Base-by-base conservation (phyloP, 2,329 filamentous ascomycete genomes). In the Aureobasidium sp. region DNA sequence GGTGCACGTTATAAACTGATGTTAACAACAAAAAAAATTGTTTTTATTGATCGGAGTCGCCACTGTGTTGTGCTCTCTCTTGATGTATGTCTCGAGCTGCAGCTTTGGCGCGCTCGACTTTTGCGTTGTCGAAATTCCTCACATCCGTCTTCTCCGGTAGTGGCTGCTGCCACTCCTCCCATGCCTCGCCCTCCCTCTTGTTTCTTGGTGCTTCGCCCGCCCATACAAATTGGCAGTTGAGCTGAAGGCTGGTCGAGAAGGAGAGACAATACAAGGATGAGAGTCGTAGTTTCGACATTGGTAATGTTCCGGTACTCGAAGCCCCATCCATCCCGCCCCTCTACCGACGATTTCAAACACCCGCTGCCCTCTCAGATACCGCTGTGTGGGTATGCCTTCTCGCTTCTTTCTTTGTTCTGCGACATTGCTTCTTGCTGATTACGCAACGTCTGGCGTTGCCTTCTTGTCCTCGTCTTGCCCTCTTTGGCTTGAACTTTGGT, bases 321-420 rank as follows among this genome's bases (percentile, higher is more conserved):
- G 69, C 71, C 72, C 73, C 71, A 67, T 73, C 70, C 75, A 74
- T 75, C 77, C 78, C 68, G 77, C 67, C 71, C 73, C 77, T 76
- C 76, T 73, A 65, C 66, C 62, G 56, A 64, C 66, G 66, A 71
- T 69, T 67, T 71, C 73, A 57, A 48, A 57, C 9, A 44, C 66
- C 72, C 65, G 66, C 70, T 70, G 70, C 70, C 73, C 70, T 70
- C 68, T 67, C 66, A 66, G 68, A 70, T 68, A 70, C 69, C 70
- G 64, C 66, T 51, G 63, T 70, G 69, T 69, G 67, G 67, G 68
- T 68, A 68, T 67, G 63, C 60, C 62, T 52, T 64, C 65, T 63
- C 63, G 66, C 64, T 69, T 69, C 68, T 72, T 67, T 68, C 67
- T 67, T 68, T 68, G 70, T 66, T 68, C 63, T 70, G 65, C 68